phyloP scores from a whole-genome alignment of 2,329 filamentous ascomycete genomes.

The Penicillium sp. region DNA sequence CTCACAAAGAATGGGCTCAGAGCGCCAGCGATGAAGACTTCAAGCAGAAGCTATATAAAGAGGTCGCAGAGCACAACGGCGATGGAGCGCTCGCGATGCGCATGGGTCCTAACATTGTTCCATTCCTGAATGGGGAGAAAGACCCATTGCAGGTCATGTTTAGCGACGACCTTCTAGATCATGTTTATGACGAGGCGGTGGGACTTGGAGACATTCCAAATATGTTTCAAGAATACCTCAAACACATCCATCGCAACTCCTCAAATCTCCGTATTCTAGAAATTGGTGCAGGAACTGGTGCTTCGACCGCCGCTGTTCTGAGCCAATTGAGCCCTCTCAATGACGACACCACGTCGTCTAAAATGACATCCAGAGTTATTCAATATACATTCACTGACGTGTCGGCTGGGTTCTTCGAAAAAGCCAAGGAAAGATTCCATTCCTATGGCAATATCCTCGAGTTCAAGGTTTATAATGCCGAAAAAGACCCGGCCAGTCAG shows the following conservation, averaged over 20 bases:
- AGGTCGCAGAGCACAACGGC: conserved; percentile 21
- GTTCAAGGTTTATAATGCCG: conserved; percentile 29
- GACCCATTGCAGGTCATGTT: conserved; percentile 34
- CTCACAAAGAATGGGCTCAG: conserved; percentile 20
- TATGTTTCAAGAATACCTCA: conserved; percentile 18
- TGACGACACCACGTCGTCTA: background rate
- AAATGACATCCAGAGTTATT: conserved; percentile 3
- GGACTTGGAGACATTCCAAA: conserved; percentile 21
- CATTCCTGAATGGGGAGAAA: conserved; percentile 23
- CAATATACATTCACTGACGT: conserved; percentile 29
- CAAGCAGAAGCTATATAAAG: conserved; percentile 21
- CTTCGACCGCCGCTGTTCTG: conserved; percentile 37
- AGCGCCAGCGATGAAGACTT: conserved; percentile 17
- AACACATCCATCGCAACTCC: conserved; percentile 21
- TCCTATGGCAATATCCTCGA: conserved; percentile 22
- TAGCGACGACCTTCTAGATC: conserved; percentile 27
- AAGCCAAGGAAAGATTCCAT: conserved; percentile 23
- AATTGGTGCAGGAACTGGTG: conserved; percentile 44
- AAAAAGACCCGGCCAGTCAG: conserved; percentile 24
- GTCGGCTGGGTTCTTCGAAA: conserved; percentile 28
- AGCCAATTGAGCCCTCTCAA: conserved; percentile 18
- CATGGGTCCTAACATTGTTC: conserved; percentile 28
- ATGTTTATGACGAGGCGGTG: conserved; percentile 25
- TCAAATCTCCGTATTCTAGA: conserved; percentile 34
- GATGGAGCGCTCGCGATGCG: conserved; percentile 29